Conservation (phyloP, 192 early-diverging fungal genomes). For the Coemansia sp. region DNA sequence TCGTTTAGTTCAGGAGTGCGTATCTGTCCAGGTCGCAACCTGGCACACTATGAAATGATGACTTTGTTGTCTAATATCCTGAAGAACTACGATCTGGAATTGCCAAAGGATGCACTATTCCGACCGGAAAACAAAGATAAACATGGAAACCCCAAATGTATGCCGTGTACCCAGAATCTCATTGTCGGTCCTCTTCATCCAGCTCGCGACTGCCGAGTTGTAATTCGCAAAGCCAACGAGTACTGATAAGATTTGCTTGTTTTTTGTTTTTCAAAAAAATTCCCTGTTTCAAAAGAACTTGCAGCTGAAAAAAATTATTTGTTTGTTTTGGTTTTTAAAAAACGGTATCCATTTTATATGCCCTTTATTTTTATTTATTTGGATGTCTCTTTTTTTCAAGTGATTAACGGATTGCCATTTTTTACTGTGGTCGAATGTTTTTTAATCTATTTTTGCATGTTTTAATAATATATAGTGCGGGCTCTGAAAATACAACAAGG, state of each 20-base stretch:
- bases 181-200: constrained; percentile 25
- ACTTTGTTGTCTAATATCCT: constrained; percentile 28
- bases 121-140: constrained; percentile 13
- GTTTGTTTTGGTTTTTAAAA: not conserved
- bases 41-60: constrained; percentile 38
- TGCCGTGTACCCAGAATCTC: constrained; percentile 24
- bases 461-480: no score
- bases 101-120: constrained; percentile 17
- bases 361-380: no score
- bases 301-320: no score
- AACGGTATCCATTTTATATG: no score
- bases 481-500: no score
- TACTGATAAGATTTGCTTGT: not conserved
- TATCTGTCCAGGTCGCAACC: constrained; percentile 40
- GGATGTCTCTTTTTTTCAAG: no score
- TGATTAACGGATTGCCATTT: no score
- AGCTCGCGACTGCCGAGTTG: constrained; percentile 24
- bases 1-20: constrained; percentile 42
- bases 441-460: no score
- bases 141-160: constrained; percentile 14
- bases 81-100: constrained; percentile 27
- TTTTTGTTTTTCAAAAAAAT: not conserved
- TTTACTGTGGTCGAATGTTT: not conserved
- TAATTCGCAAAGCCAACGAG: constrained; percentile 8
- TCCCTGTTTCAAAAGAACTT: no score